phyloP scores from a whole-genome alignment of 2,329 filamentous ascomycete species.

The Pseudocercospora cruenta region DNA sequence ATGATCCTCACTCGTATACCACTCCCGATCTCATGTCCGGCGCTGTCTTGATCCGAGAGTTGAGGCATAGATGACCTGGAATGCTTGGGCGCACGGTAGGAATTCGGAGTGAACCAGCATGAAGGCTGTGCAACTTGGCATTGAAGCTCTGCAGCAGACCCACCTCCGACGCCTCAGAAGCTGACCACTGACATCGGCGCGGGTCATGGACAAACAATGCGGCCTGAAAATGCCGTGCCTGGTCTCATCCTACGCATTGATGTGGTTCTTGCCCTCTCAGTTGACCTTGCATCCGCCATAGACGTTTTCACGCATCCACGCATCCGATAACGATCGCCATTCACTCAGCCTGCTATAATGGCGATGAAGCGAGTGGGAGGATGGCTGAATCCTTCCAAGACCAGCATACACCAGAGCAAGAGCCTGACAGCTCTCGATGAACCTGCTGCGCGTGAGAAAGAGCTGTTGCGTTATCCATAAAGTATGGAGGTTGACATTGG shows the following conservation, averaged over 20 bases:
- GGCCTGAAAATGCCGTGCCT: conserved; percentile 5
- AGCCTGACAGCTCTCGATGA: conserved; percentile 63
- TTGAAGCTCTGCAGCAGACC: neutral
- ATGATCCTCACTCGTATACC: neutral
- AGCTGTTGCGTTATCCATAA: neutral
- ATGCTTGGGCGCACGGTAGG: neutral
- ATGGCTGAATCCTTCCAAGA: conserved; percentile 43
- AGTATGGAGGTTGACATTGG: conserved; percentile 21
- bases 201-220: neutral
- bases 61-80: neutral
- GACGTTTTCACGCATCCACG: neutral
- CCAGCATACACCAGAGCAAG: conserved; percentile 50
- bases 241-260: neutral
- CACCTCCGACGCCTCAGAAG: neutral
- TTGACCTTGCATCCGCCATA: neutral
- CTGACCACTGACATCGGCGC: conserved; percentile 7
- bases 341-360: conserved; percentile 6
- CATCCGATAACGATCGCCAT: neutral
- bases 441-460: conserved; percentile 62
- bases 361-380: conserved; percentile 41
- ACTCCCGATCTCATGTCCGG: no score
- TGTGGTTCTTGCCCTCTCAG: neutral
- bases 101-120: neutral
- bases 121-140: neutral
- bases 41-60: neutral